Conservation (phyloP, 2,329 filamentous ascomycete species). For the Hymenotorrendiella dingleyae region DNA sequence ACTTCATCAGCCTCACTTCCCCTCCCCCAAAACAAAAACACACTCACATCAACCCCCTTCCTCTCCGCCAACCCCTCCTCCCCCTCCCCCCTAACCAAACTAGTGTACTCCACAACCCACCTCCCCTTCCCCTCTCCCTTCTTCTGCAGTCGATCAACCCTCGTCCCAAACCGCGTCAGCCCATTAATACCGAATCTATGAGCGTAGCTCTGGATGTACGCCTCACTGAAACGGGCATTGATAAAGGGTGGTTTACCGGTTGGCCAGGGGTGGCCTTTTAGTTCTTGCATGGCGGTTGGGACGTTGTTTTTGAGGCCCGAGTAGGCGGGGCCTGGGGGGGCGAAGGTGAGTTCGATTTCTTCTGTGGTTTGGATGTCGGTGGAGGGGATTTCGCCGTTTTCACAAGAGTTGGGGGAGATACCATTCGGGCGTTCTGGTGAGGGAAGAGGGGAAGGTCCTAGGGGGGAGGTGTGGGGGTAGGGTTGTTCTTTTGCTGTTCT, state of each 20-base stretch:
- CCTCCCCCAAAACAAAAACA: constrained; percentile 4
- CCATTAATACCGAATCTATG: constrained; percentile 14
- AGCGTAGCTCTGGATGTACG: constrained; percentile 21
- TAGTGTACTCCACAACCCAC: constrained; percentile 13
- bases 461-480: constrained; percentile 22
- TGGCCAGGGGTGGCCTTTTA: constrained; percentile 23
- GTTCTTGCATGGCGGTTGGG: constrained; percentile 19
- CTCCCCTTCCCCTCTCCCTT: no score
- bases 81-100: constrained; percentile 10
- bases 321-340: constrained; percentile 25
- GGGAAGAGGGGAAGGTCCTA: constrained; percentile 14
- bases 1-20: constrained; percentile 10
- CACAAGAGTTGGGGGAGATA: neutral
- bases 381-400: neutral
- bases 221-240: constrained; percentile 17
- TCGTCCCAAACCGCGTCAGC: constrained; percentile 19
- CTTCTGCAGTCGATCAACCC: constrained; percentile 22
- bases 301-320: constrained; percentile 24
- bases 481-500: constrained; percentile 9
- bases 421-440: no score
- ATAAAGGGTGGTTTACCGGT: constrained; percentile 22
- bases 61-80: constrained; percentile 6
- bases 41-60: constrained; percentile 12
- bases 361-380: neutral
- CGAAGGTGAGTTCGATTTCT: constrained; percentile 16